Evolutionary conservation across 2,329 filamentous ascomycete genomes (phyloP).

Genomic region (Fusarium robinianum): DNA sequence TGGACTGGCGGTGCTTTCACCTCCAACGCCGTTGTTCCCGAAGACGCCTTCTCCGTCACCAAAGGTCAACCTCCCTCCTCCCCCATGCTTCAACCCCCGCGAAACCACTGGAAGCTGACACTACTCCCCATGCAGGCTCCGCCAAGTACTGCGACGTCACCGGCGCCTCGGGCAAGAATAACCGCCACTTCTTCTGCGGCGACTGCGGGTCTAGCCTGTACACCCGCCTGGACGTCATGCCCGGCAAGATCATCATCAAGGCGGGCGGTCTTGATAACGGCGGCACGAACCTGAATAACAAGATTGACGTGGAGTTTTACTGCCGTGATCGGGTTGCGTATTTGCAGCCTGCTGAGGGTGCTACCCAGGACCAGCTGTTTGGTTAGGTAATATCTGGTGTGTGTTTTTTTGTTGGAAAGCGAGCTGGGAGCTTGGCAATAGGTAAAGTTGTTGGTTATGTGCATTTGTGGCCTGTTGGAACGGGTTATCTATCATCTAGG

Average conservation of each 20-base stretch:
- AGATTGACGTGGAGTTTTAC: constrained; percentile 58
- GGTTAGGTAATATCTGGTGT: too few relatives aligned
- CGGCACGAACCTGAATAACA: constrained; percentile 47
- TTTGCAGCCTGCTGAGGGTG: constrained; percentile 47
- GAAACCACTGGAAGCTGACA: neutral
- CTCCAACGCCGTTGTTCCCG: constrained; percentile 56
- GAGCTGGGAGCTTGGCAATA: neutral
- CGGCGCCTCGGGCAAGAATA: constrained; percentile 57
- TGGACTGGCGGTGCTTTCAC: constrained; percentile 60
- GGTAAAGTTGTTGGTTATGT: neutral
- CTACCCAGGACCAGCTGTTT: constrained; percentile 50
- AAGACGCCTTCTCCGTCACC: constrained; percentile 52
- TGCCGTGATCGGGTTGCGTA: constrained; percentile 54
- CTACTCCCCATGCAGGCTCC: constrained; percentile 40
- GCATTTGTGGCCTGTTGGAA: too few relatives aligned
- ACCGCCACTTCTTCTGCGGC: constrained; percentile 60
- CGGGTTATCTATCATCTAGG: too few relatives aligned
- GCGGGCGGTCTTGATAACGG: constrained; percentile 56
- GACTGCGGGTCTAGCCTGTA: constrained; percentile 57
- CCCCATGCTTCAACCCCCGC: accelerated
- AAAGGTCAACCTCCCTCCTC: constrained; percentile 45
- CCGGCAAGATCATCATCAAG: constrained; percentile 55
- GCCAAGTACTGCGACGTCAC: constrained; percentile 53
- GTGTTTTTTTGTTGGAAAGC: neutral
- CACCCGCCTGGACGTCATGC: constrained; percentile 58